phyloP scores from a whole-genome alignment of 257 asterid genomes.

The Parsonsia alboflavescens region DNA sequence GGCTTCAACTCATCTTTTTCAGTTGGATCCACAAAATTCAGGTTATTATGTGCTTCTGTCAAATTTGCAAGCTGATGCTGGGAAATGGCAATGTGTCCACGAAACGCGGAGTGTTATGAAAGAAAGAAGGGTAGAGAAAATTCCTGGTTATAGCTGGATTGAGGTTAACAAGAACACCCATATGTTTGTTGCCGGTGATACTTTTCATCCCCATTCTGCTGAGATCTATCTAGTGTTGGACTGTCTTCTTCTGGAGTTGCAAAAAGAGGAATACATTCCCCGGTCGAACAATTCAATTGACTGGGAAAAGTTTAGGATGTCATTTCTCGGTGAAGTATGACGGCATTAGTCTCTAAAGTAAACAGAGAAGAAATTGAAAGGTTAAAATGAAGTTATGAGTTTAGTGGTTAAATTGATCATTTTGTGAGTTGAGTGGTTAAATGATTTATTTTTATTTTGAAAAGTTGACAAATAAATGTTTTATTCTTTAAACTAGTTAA shows the following conservation, averaged over 20 bases:
- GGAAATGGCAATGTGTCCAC: conserved; percentile 62
- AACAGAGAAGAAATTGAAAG: neutral
- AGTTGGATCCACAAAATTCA: conserved; percentile 75
- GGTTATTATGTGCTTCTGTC: conserved; percentile 79
- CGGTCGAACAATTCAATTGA: conserved; percentile 9
- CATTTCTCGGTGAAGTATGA: conserved; percentile 15
- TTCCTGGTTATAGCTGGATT: conserved; percentile 83
- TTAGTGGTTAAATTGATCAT: too few relatives aligned
- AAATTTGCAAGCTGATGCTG: conserved; percentile 65
- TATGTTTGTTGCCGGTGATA: conserved; percentile 73
- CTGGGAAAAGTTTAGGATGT: conserved; percentile 1
- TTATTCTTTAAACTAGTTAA: too few relatives aligned
- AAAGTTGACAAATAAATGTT: too few relatives aligned
- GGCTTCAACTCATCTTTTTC: conserved; percentile 56
- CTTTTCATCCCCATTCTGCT: conserved; percentile 53
- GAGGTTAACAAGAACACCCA: conserved; percentile 56
- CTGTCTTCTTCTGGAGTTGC: conserved; percentile 57
- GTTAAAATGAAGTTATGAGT: too few relatives aligned
- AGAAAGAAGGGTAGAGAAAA: conserved; percentile 68
- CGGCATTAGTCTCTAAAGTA: neutral
- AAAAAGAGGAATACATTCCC: conserved; percentile 48
- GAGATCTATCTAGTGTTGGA: conserved; percentile 46
- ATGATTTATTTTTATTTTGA: too few relatives aligned
- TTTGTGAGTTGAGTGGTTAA: too few relatives aligned
- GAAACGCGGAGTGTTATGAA: conserved; percentile 59